Base-by-base conservation (phyloP, 768 basidiomycete species). In the Tricholoma sp. region DNA sequence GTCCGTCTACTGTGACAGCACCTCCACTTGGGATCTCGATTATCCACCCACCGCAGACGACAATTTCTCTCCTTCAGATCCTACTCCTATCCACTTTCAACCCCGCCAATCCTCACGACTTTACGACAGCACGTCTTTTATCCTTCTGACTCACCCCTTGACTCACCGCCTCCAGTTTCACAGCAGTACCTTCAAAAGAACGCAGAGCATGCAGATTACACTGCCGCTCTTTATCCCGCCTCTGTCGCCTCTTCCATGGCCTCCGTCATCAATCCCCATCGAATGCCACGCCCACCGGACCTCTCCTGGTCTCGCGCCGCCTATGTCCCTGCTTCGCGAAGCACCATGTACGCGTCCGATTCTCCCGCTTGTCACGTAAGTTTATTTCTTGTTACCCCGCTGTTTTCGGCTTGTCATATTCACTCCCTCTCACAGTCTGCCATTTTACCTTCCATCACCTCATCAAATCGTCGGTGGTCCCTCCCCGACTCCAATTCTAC, bases 381-480 rank as follows among this genome's bases (percentile, higher is more conserved):
- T 53, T 15, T n/a, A 50, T 6, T 37, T 17, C 7, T 17, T 15
- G 9, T 15, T 12, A n/a, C 18, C 11, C 24, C 12, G 13, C 18
- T 29, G 6, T 31, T 3, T 32, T 3, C 11, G 17, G 18, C 9
- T 9, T 39, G 18, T 54, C 20, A 5, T 50, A 15, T 20, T n/a
- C 32, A 8, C 17, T 17, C 8, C 32, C 15, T 49, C 9, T 10
- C 12, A 39, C 41, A 57, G 57, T 15, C 53, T 31, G 42, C 29
- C 18, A 39, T 39, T n/a, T 62, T 70, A 48, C 73, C 72, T 50
- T 71, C 72, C n/a, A 55, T 60, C 2, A 63, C 70, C 2, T 63
- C 74, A 63, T 62, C 66, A n/a, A 56, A 48, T 31, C 67, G 73
- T 37, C 68, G 73, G 17, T 74, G 73, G 73, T 68, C 74, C 1